Evolutionary conservation across 2,329 filamentous ascomycete genomes (phyloP).

Genomic region (Cytospora piceae): DNA sequence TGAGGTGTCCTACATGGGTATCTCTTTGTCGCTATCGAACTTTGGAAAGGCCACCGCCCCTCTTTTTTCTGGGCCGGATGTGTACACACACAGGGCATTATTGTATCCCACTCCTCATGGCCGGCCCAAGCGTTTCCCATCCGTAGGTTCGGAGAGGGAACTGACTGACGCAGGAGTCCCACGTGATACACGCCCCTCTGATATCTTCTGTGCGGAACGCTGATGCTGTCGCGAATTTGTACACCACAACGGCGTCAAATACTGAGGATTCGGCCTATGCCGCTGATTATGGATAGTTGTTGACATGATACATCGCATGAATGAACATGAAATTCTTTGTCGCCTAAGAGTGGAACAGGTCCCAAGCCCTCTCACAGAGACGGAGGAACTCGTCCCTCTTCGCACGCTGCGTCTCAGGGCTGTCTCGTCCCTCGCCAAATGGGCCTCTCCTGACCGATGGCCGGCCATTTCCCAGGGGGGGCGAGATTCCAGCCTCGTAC

Average conservation of each 20-base stretch:
- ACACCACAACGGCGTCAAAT: conserved; percentile 13
- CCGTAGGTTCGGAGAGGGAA: background rate
- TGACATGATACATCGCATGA: background rate
- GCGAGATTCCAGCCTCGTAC: conserved; percentile 90
- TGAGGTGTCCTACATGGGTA: conserved; percentile 22
- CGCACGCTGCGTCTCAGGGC: conserved; percentile 76
- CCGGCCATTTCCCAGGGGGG: conserved; percentile 78
- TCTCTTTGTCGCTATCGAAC: conserved; percentile 23
- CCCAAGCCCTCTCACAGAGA: conserved; percentile 90
- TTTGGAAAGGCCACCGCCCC: conserved; percentile 8
- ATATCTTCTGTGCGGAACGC: conserved; percentile 11
- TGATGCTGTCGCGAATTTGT: conserved; percentile 14
- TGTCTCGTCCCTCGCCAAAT: conserved; percentile 81
- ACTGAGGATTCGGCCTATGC: background rate
- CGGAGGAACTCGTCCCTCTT: conserved; percentile 94
- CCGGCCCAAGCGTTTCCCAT: conserved; percentile 5
- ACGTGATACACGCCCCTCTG: conserved; percentile 12
- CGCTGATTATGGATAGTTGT: background rate
- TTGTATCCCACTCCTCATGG: conserved; percentile 19
- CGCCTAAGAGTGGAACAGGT: conserved; percentile 87
- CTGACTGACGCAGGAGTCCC: background rate
- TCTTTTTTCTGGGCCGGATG: conserved; percentile 3
- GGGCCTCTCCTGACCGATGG: conserved; percentile 65
- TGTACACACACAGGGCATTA: conserved; percentile 26
- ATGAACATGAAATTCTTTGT: background rate